Base-by-base conservation (phyloP, 2,329 filamentous ascomycete species). In the Corinectria fuckeliana region DNA sequence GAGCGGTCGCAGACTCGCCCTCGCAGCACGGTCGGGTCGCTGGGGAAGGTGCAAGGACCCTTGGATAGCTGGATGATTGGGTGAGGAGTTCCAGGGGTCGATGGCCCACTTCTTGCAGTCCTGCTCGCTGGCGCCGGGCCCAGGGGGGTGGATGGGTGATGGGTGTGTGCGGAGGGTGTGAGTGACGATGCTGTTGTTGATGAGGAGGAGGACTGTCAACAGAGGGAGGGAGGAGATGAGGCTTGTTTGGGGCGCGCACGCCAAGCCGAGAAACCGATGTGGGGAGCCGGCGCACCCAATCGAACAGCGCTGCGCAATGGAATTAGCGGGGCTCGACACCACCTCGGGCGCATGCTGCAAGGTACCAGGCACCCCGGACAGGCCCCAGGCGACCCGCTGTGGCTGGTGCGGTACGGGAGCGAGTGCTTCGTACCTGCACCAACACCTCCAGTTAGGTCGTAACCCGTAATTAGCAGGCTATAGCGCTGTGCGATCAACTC, bases 221-320 rank as follows among this genome's bases (percentile, higher is more conserved):
- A 39, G 28, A 53, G 44, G 38, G 47, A 38, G 42, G 54, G 59
- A 65, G 48, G 66, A 68, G 65, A 64, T 70, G 68, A 70, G 63
- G 67, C 62, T 70, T 62, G 68, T 70, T 70, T 67, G 68, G 57
- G 63, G 58, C 60, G 55, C 44, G n/a, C 56, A 38, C 62, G 57
- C 60, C 57, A 60, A 54, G 50, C 50, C 23, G 50, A 26, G 16
- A 45, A 21, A 42, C 30, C 50, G 13, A 30, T 18, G 49, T 42
- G 51, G 34, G 41, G 30, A 32, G 13, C 21, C 18, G 20, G 8
- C 21, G 3, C 9, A 5, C 3, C 50, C 50, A 58, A 58, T 50
- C 0, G 18, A 23, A n/a, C 10, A 5, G 9, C 13, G 10, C 23
- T 6, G 3, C 16, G 20, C n/a, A 2, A 13, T 14, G 28, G 10